Evolutionary conservation across 106 monocot species (phyloP), one percentile per base, ranked within the genome.

Genomic region (Dendrobium officinale): DNA sequence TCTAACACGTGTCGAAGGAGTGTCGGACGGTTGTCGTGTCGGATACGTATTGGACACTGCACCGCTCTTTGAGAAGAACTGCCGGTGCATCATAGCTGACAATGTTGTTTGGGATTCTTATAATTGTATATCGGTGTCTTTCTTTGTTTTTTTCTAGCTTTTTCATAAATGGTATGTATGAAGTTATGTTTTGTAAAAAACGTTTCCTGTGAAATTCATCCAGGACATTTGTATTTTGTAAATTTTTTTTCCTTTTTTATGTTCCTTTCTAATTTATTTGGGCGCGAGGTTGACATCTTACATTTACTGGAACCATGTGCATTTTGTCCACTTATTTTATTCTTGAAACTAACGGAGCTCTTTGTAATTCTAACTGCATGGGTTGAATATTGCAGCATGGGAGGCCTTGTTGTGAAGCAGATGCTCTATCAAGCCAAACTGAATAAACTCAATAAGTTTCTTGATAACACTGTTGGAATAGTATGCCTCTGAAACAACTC

Each of bases 331-430:
- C 13, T 51, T 51, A 10, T 51, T 74, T 74, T 74, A 42, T 74
- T 74, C n/a, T 4, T 74, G 5, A 74, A 74, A 17, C 40, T 42
- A 42, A 74, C 5, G 74, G 11, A 19, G 33, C 6, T 74, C n/a
- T 42, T 5, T 44, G 7, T 19, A 74, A 70, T 74, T 43, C 27
- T 76, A 76, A 76, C 1, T 33, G 37, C 47, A 19, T 9, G 70
- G 5, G 33, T 67, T 84, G 24, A 70, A 81, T 13, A 66, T 86
- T 90, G 86, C 91, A 99, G 99, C 72, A 90, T 99, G 99, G 99
- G 99, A 58, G 99, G 99, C 11, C 87, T 99, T 26, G 93, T 99
- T 80, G 91, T 95, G 48, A 99, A 99, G 82, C 95, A 95, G 82
- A 95, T 99, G 88, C 84, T 99, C 5, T 89, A 88, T 78, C 90